Evolutionary conservation across 495 filamentous ascomycete species (phyloP).

Genomic region (Sordaria brevicollis): DNA sequence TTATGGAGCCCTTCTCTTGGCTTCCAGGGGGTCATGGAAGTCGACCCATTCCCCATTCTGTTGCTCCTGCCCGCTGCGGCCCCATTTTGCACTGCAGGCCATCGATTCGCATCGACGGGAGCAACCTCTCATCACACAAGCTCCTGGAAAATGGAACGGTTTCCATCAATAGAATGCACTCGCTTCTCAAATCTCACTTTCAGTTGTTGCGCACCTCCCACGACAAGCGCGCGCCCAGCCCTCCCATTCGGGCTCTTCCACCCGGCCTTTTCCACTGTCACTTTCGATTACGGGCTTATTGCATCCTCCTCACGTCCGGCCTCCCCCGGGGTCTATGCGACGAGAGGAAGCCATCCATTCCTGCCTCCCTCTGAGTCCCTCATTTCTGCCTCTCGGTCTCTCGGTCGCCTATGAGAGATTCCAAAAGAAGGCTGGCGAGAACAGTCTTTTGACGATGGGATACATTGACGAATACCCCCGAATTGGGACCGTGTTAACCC

Average conservation of each 20-base stretch:
- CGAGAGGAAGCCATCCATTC: not conserved
- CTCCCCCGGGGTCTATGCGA: not conserved
- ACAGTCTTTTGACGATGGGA: not conserved
- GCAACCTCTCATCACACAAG: not conserved
- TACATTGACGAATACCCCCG: not conserved
- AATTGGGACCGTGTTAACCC: not conserved
- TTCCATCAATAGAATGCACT: not conserved
- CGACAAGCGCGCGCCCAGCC: not conserved
- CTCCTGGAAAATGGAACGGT: not conserved
- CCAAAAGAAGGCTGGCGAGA: not conserved
- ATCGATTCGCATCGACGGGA: not conserved
- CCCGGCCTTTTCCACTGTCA: not conserved
- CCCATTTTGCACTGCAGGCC: not conserved
- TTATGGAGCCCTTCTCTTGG: not conserved
- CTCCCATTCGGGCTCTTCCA: not conserved
- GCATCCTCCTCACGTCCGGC: not conserved
- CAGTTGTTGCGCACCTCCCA: not conserved
- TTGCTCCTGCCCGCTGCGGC: not conserved
- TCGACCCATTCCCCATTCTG: no score
- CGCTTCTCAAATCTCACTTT: not conserved
- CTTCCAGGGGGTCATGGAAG: not conserved
- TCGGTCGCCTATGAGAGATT: not conserved
- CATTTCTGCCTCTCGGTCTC: not conserved
- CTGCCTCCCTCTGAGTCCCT: not conserved
- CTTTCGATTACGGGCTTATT: not conserved